phyloP scores from a whole-genome alignment of 2,329 filamentous ascomycete species.

The Dendrostoma leiphaemia region DNA sequence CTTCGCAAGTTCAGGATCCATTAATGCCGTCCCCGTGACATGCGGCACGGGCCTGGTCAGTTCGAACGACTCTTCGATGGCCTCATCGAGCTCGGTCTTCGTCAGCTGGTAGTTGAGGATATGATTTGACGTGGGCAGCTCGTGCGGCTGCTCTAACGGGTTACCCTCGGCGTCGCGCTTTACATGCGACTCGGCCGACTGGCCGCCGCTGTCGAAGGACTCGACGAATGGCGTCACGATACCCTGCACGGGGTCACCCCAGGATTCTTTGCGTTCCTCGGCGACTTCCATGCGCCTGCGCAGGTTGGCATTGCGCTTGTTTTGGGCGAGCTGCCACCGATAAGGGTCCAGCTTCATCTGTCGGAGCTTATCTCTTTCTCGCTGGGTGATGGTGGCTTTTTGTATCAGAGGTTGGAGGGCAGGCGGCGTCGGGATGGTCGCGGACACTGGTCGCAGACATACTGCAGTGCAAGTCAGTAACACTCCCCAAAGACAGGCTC shows the following conservation, averaged over 20 bases:
- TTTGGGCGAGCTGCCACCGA: slow-evolving; percentile 73
- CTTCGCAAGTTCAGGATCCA: not conserved
- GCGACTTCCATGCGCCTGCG: slow-evolving; percentile 70
- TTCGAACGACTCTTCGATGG: slow-evolving; percentile 65
- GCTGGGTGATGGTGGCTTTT: slow-evolving; percentile 60
- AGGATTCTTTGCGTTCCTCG: slow-evolving; percentile 58
- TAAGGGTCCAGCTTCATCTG: slow-evolving; percentile 77
- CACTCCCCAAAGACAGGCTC: slow-evolving; percentile 22
- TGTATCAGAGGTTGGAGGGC: slow-evolving; percentile 60
- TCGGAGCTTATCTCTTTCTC: slow-evolving; percentile 64
- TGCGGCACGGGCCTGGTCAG: slow-evolving; percentile 59
- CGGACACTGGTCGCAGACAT: slow-evolving; percentile 53
- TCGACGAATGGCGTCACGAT: slow-evolving; percentile 77
- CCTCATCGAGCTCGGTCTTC: slow-evolving; percentile 62
- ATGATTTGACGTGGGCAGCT: slow-evolving; percentile 45
- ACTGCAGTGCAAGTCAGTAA: slow-evolving; percentile 40
- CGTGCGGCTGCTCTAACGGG: slow-evolving; percentile 34
- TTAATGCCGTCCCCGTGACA: not conserved
- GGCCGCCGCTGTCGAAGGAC: slow-evolving; percentile 69
- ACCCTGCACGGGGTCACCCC: slow-evolving; percentile 80
- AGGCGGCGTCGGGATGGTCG: slow-evolving; percentile 35
- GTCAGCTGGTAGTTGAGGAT: slow-evolving; percentile 76
- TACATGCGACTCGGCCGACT: slow-evolving; percentile 36
- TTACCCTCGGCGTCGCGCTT: slow-evolving; percentile 41
- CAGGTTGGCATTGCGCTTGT: slow-evolving; percentile 80